phyloP scores from a whole-genome alignment of 768 basidiomycete genomes.

The Suillus paluster region DNA sequence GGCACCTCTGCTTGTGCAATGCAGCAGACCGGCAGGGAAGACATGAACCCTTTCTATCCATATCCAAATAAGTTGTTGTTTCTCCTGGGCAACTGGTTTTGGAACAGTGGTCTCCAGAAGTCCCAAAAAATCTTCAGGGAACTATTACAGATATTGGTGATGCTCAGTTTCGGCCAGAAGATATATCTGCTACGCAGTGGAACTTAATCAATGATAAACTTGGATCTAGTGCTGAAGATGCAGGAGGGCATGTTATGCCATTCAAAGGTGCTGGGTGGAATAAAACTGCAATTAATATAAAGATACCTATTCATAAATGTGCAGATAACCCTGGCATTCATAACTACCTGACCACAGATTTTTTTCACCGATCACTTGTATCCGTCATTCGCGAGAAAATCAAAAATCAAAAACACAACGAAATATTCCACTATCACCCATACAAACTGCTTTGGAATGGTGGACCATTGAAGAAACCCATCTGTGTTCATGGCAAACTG shows the following conservation, averaged over 20 bases:
- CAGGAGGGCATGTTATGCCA: not conserved
- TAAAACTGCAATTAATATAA: constrained; percentile 7
- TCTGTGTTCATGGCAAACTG: constrained; percentile 22
- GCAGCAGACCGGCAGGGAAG: not conserved
- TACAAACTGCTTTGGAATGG: constrained; percentile 21
- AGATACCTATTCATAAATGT: constrained; percentile 14
- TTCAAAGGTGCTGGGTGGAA: constrained; percentile 23
- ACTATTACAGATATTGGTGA: constrained; percentile 16
- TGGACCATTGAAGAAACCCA: not conserved
- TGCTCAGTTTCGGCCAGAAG: constrained; percentile 6
- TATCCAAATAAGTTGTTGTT: constrained; percentile 23
- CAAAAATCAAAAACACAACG: constrained; percentile 5
- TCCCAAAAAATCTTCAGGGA: constrained; percentile 19
- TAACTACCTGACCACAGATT: not conserved
- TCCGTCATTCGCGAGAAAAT: constrained; percentile 22
- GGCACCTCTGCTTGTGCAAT: not conserved
- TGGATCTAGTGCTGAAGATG: not conserved
- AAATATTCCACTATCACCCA: constrained; percentile 25
- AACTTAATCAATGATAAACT: constrained; percentile 1
- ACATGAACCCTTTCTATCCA: constrained; percentile 13
- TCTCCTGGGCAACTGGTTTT: constrained; percentile 23
- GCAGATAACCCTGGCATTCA: constrained; percentile 9
- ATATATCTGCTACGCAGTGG: not conserved
- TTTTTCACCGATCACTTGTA: constrained; percentile 17
- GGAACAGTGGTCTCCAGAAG: constrained; percentile 22